Conservation (phyloP, 2,329 filamentous ascomycete genomes). For the Exutisphaerella laricina region DNA sequence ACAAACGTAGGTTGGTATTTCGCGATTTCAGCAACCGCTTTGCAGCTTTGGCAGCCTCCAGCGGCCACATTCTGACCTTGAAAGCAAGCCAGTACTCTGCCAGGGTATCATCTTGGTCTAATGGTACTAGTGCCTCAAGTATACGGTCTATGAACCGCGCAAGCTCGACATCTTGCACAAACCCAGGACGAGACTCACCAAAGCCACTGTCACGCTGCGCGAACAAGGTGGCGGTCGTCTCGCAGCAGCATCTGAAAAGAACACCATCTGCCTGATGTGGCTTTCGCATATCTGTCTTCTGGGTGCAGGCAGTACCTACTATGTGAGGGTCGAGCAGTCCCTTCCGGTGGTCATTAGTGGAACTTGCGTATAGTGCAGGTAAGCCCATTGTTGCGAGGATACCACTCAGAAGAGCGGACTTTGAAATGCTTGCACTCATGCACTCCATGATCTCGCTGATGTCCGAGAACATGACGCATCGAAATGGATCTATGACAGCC, state of each 20-base stretch:
- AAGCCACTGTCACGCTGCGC: conserved; percentile 4
- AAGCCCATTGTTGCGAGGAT: conserved; percentile 48
- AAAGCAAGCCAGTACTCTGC: conserved; percentile 67
- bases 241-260: conserved; percentile 2
- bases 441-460: conserved; percentile 58
- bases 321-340: conserved; percentile 13
- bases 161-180: not conserved
- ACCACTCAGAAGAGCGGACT: conserved; percentile 56
- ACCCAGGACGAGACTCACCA: conserved; percentile 2
- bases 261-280: not conserved
- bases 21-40: conserved; percentile 67
- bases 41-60: conserved; percentile 60
- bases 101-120: conserved; percentile 44
- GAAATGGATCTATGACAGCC: conserved; percentile 59
- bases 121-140: conserved; percentile 55
- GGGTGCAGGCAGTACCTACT: not conserved
- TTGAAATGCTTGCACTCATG: conserved; percentile 34
- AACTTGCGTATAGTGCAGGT: conserved; percentile 50
- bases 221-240: conserved; percentile 17
- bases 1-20: conserved; percentile 60
- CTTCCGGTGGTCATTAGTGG: conserved; percentile 24
- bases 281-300: not conserved
- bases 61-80: conserved; percentile 50
- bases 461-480: conserved; percentile 75
- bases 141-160: conserved; percentile 37